Base-by-base conservation (phyloP, 345 rosid genomes). In the Eucalyptus brandiana region DNA sequence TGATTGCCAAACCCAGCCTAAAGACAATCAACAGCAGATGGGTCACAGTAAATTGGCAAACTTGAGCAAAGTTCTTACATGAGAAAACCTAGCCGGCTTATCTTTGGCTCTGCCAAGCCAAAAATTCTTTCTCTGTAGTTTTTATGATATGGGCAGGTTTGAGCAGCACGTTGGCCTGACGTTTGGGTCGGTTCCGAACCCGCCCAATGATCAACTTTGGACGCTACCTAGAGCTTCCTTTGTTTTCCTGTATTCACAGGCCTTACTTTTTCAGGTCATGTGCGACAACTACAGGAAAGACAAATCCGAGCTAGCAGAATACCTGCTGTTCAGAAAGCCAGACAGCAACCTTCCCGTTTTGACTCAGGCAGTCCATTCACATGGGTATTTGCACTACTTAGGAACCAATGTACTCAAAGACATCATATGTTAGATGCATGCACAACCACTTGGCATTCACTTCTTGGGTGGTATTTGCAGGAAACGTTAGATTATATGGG, bases 301-400 rank as follows among this genome's bases (percentile, higher is more conserved):
- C 92, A 95, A 93, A 90, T 7, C 86, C 23, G 95, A 95, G 89
- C 90, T 95, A 54, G 89, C 93, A 24, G 93, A 93, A 87, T 91
- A 95, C 88, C 94, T 97, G 92, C 58, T 95, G 89, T n/a, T 76
- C 49, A 89, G 92, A 87, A 90, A 92, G 51, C 91, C 93, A 47
- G 89, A 93, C 13, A 49, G 89, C 9, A 88, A 91, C 21, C 91
- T 93, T 40, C 89, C 93, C 18, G 86, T 87, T 48, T 86, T 97
- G 87, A 88, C 93, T 81, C 99, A 95, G 95, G 98, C 95, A 76
- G 62, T 62, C 14, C 17, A 12, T 62, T 58, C 65, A 58, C 65
- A 62, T 62, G 42, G 18, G 17, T 34, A 62, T 62, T 62, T 62
- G 69, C 44, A 18, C 19, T 30, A 32, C 72, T 88, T 48, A n/a